These are phyloP conservation scores for Podospora conica DNA, from an alignment of 495 filamentous ascomycete genomes.

Conservation along the genomic window DNA sequence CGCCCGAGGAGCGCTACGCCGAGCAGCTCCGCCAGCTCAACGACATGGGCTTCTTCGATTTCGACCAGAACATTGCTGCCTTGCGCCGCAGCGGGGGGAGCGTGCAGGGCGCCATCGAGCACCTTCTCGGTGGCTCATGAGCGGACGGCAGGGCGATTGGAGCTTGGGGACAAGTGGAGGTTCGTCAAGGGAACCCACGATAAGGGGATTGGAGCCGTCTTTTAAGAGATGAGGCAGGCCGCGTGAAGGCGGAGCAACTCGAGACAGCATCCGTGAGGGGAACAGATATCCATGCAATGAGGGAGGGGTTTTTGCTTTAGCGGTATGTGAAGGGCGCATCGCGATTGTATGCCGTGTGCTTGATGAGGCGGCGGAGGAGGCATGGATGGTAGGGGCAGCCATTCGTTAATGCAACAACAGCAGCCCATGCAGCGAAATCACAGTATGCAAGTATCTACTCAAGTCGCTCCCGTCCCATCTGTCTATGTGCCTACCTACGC, in stretches of 20 bases:
- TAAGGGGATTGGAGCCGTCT: no score
- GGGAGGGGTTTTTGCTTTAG: not conserved
- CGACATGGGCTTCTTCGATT: constrained; percentile 98
- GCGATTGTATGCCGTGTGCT: not conserved
- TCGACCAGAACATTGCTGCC: constrained; percentile 86
- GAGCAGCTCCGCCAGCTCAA: constrained; percentile 89
- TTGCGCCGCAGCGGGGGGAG: constrained; percentile 85
- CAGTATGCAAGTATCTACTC: not conserved
- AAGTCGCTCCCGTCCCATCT: not conserved
- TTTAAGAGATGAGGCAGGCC: not conserved
- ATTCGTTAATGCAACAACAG: not conserved
- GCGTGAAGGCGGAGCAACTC: not conserved
- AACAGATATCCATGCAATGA: not conserved
- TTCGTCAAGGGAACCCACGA: not conserved
- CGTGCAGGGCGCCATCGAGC: constrained; percentile 91
- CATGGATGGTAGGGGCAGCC: not conserved
- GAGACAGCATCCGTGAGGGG: not conserved
- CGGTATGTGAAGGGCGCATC: not conserved
- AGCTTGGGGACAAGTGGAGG: not conserved
- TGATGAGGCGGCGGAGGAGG: not conserved
- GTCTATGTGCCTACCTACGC: not conserved
- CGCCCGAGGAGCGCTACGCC: constrained; percentile 89
- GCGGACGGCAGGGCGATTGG: not conserved
- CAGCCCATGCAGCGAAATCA: not conserved
- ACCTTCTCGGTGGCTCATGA: constrained; percentile 45